Conservation (phyloP, 2,329 filamentous ascomycete genomes). For the Chaetomium sp. region DNA sequence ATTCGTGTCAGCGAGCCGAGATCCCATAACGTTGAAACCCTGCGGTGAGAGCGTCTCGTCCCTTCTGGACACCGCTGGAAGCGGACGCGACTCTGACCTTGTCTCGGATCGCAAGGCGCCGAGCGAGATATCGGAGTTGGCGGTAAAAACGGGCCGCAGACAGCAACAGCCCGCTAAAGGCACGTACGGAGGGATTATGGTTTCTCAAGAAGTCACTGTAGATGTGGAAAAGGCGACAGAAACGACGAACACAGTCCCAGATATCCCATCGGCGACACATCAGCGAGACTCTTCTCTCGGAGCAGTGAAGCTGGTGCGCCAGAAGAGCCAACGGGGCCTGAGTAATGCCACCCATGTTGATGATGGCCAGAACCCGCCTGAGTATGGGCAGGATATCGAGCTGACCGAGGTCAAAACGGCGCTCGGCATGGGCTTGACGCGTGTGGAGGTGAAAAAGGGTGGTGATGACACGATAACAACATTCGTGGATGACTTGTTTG, state of each 20-base stretch:
- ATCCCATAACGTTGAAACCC: conserved; percentile 12
- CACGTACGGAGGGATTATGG: conserved; percentile 51
- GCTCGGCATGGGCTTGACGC: conserved; percentile 25
- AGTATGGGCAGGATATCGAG: conserved; percentile 13
- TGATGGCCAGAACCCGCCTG: background rate
- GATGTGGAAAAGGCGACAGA: conserved; percentile 33
- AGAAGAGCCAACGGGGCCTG: conserved; percentile 4
- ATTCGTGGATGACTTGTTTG: conserved; percentile 42
- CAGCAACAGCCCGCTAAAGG: conserved; percentile 6
- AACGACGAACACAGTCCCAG: conserved; percentile 23
- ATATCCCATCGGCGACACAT: conserved; percentile 4
- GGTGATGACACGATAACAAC: conserved; percentile 28
- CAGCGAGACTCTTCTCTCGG: conserved; percentile 5
- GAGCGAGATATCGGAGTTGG: background rate
- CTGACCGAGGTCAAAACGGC: conserved; percentile 16
- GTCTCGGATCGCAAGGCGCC: background rate
- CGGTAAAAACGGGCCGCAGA: background rate
- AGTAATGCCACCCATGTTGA: background rate
- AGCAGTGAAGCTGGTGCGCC: conserved; percentile 9
- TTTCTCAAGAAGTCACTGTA: conserved; percentile 56
- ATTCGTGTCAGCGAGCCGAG: conserved; percentile 15
- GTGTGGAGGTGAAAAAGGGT: conserved; percentile 30
- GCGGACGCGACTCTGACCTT: background rate
- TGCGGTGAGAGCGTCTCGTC: conserved; percentile 13
- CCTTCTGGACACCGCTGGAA: background rate